phyloP scores from a whole-genome alignment of 768 basidiomycete species.

The Paxillus rubicundulus region DNA sequence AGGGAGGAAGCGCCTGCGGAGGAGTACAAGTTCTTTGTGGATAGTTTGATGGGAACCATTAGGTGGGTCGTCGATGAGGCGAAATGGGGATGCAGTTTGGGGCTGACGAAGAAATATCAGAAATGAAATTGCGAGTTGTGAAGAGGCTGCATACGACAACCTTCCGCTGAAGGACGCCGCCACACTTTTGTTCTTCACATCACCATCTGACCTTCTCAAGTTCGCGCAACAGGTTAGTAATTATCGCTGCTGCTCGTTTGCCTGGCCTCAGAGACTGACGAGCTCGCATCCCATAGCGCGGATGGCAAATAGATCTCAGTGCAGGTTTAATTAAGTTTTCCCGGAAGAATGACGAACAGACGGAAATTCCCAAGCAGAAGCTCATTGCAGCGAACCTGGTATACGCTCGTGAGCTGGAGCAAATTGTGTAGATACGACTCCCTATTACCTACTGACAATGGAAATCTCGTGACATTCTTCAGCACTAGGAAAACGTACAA shows the following conservation, averaged over 20 bases:
- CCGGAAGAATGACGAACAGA: slow-evolving; percentile 75
- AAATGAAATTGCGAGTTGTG: slow-evolving; percentile 96
- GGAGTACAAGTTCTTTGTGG: slow-evolving; percentile 93
- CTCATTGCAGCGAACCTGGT: slow-evolving; percentile 73
- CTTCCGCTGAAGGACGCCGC: slow-evolving; percentile 88
- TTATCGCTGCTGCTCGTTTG: not conserved
- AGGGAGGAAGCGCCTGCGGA: slow-evolving; percentile 89
- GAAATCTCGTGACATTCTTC: not conserved
- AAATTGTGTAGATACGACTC: slow-evolving; percentile 66
- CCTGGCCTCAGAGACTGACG: not conserved
- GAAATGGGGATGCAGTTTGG: not conserved
- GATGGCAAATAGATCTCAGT: slow-evolving; percentile 79
- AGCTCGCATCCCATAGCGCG: slow-evolving; percentile 49
- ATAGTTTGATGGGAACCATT: slow-evolving; percentile 92
- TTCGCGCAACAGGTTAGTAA: slow-evolving; percentile 77
- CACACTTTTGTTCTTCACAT: slow-evolving; percentile 87
- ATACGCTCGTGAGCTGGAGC: slow-evolving; percentile 87
- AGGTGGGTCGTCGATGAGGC: slow-evolving; percentile 47
- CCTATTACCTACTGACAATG: not conserved
- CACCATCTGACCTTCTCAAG: slow-evolving; percentile 71
- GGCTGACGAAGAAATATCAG: slow-evolving; percentile 38
- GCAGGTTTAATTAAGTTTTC: slow-evolving; percentile 73
- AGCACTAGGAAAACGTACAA: slow-evolving; percentile 3
- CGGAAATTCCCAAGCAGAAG: slow-evolving; percentile 83
- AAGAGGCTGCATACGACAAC: slow-evolving; percentile 90